A percentile compares a stretch with the other conserved stretches of the same genome.
These are phyloP conservation scores for Tricholoma saponaceum DNA, from an alignment of 768 basidiomycete species.

Conservation along the genomic window DNA sequence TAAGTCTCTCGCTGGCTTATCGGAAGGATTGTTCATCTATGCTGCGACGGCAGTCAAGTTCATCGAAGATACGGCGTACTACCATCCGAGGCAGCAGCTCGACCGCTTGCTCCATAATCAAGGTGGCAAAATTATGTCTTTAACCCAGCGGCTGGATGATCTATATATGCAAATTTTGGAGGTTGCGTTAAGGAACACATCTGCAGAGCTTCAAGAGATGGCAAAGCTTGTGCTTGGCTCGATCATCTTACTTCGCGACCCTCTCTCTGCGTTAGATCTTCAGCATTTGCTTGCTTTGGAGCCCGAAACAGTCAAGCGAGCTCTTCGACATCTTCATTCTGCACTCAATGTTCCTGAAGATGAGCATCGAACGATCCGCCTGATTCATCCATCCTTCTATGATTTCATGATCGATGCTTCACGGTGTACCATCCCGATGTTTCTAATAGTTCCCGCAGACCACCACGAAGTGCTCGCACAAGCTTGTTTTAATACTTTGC, in stretches of 20 bases:
- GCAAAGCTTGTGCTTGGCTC: not conserved
- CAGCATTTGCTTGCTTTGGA: not conserved
- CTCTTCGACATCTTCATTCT: not conserved
- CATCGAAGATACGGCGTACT: not conserved
- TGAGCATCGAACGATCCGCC: not conserved
- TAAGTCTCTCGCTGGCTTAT: not conserved
- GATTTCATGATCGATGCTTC: not conserved
- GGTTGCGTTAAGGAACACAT: not conserved
- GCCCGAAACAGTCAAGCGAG: not conserved
- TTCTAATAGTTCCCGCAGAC: not conserved
- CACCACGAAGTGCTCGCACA: not conserved
- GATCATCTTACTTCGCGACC: not conserved
- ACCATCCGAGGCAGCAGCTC: not conserved
- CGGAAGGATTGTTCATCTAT: not conserved
- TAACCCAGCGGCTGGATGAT: not conserved
- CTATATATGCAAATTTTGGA: not conserved
- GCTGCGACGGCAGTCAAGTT: not conserved
- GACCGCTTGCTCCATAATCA: not conserved
- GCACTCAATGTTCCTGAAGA: not conserved
- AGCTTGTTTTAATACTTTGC: not conserved
- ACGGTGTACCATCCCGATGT: not conserved
- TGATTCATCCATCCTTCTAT: not conserved
- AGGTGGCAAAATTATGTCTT: not conserved
- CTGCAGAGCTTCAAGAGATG: not conserved
- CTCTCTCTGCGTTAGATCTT: not conserved